These are phyloP conservation scores for Aegilops bicornis DNA, from an alignment of 176 grass and related monocot species.

Conservation along the genomic window DNA sequence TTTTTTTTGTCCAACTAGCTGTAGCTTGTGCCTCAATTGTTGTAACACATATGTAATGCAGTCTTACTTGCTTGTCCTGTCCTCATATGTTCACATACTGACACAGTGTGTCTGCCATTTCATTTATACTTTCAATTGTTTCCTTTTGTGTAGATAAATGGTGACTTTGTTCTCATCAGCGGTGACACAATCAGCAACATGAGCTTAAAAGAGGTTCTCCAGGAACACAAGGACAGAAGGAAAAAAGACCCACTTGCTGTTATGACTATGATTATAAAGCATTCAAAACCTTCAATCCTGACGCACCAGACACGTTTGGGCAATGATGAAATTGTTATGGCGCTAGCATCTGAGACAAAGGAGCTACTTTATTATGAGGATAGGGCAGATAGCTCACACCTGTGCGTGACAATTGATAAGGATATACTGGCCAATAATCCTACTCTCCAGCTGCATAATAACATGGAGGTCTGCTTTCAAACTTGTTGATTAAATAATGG, in stretches of 20 bases:
- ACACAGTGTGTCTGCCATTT: background rate
- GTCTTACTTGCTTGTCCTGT: conserved; percentile 3
- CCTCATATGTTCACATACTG: background rate
- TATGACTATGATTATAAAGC: conserved; percentile 96
- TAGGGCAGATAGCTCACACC: conserved; percentile 46
- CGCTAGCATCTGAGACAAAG: conserved; percentile 77
- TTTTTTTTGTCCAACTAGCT: background rate
- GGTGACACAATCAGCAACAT: conserved; percentile 96
- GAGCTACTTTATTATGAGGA: conserved; percentile 85
- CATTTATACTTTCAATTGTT: conserved; percentile 1
- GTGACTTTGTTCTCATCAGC: conserved; percentile 93
- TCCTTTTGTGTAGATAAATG: conserved; percentile 71
- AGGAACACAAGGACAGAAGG: conserved; percentile 85
- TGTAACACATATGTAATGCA: background rate
- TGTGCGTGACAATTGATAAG: conserved; percentile 67
- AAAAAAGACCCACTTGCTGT: conserved; percentile 89
- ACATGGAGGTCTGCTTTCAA: conserved; percentile 68
- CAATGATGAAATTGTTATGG: conserved; percentile 84
- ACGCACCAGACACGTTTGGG: conserved; percentile 79
- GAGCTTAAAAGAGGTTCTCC: conserved; percentile 71
- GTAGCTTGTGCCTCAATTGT: conserved; percentile 15
- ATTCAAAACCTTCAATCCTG: conserved; percentile 68
- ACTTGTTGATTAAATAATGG: conserved; percentile 6
- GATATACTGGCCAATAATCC: conserved; percentile 62
- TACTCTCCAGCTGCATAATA: conserved; percentile 63